Conservation (phyloP, 306 rosid genomes). For the Cyclanthera cordifolia region DNA sequence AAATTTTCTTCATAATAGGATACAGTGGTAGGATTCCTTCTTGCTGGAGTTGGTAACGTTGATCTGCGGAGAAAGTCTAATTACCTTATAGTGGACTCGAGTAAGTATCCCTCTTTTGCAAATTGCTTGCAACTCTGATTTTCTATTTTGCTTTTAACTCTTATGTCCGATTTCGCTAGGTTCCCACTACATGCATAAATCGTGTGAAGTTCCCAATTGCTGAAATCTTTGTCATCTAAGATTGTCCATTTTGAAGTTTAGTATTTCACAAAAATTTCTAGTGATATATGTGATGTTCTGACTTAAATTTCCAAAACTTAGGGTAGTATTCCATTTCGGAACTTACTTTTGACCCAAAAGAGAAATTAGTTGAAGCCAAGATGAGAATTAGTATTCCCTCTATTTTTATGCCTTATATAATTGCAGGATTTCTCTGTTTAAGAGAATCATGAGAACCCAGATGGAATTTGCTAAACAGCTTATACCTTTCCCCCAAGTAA, state of each 20-base stretch:
- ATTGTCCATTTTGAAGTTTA: background rate
- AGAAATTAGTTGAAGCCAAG: background rate
- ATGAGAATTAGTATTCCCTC: background rate
- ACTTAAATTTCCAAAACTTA: background rate
- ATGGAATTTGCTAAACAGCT: background rate
- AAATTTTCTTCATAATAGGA: slow-evolving; percentile 33
- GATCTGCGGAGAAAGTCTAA: slow-evolving; percentile 89
- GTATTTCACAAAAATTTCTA: background rate
- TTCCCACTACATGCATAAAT: background rate
- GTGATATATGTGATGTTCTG: background rate
- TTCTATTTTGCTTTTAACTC: background rate
- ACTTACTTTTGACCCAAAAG: background rate
- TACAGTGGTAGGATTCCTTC: slow-evolving; percentile 80
- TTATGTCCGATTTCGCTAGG: background rate
- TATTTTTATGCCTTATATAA: background rate
- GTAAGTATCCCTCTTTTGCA: slow-evolving; percentile 29
- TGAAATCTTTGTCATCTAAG: background rate
- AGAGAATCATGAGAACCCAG: background rate
- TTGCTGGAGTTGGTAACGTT: slow-evolving; percentile 94
- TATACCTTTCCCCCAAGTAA: background rate
- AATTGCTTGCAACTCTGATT: background rate
- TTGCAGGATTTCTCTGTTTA: background rate
- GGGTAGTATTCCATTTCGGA: background rate
- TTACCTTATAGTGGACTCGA: slow-evolving; percentile 85
- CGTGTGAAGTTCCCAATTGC: background rate